These are phyloP conservation scores for Solanum hybrid DNA, from an alignment of 305 asterid species.

Conservation along the genomic window DNA sequence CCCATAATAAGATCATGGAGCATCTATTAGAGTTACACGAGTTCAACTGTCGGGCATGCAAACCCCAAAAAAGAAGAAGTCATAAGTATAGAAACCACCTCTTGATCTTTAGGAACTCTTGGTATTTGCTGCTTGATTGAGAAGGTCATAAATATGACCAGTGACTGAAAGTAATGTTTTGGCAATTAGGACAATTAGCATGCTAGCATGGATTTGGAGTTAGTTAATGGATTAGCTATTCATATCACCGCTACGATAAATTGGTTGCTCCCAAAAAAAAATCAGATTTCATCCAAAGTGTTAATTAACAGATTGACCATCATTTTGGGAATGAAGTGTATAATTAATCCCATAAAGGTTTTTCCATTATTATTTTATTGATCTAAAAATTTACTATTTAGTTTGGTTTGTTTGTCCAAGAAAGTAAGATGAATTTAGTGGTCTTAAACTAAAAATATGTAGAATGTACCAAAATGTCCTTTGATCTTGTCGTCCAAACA, in stretches of 20 bases:
- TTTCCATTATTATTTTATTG: not conserved
- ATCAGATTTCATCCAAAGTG: not conserved
- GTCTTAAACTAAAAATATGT: not conserved
- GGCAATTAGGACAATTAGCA: not conserved
- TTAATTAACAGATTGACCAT: not conserved
- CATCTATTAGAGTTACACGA: not conserved
- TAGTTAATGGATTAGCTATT: not conserved
- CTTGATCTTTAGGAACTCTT: not conserved
- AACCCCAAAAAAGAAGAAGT: not conserved
- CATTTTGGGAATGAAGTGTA: not conserved
- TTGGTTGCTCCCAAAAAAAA: no score
- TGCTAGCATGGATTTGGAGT: not conserved
- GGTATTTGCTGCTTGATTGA: not conserved
- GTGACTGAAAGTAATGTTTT: not conserved
- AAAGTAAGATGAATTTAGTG: not conserved
- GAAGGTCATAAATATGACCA: not conserved
- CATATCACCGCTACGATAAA: not conserved
- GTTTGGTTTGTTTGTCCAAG: not conserved
- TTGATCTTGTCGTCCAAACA: not conserved
- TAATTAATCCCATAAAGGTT: not conserved
- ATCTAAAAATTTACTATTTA: not conserved
- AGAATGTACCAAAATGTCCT: not conserved
- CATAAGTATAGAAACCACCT: not conserved
- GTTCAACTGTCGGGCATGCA: not conserved
- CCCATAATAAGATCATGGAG: not conserved